These are phyloP conservation scores for Chimonanthus praecox DNA, from an alignment of 164 flowering plant genomes.

Conservation along the genomic window DNA sequence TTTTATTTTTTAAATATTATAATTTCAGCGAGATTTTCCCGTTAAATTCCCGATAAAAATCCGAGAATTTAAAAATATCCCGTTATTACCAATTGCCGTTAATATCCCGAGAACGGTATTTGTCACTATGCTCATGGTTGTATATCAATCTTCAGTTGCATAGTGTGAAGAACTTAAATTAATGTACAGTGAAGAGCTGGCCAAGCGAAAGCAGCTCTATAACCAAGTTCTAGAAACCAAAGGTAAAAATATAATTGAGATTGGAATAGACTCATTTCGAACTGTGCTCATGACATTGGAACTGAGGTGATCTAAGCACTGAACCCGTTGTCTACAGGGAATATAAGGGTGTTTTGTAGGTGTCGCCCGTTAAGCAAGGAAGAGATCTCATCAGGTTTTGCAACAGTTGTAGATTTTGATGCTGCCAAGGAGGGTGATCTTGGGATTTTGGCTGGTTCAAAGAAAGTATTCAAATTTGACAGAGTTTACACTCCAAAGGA, in stretches of 20 bases:
- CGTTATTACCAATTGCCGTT: no score
- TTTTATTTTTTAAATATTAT: no score
- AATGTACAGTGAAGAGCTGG: constrained; percentile 71
- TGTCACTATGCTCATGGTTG: constrained; percentile 1
- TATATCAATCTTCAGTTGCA: constrained; percentile 40
- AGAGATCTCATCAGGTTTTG: constrained; percentile 45
- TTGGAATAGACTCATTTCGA: background rate
- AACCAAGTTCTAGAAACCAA: constrained; percentile 75
- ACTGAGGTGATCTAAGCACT: background rate
- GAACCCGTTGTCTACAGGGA: constrained; percentile 40
- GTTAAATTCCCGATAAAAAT: no score
- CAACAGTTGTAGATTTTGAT: constrained; percentile 65
- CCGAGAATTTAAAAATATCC: no score
- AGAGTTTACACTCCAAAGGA: constrained; percentile 76
- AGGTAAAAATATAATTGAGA: constrained; percentile 32
- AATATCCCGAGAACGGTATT: no score
- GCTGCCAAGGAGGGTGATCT: constrained; percentile 84
- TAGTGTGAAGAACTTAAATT: constrained; percentile 86
- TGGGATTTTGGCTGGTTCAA: constrained; percentile 42
- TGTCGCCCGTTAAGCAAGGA: constrained; percentile 73
- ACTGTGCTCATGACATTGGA: background rate
- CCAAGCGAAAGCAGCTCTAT: constrained; percentile 61
- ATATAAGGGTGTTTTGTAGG: constrained; percentile 88
- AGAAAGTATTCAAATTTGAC: constrained; percentile 75
- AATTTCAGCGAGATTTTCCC: no score